A percentile compares a stretch with the other conserved stretches of the same genome.
Conservation (phyloP, 2,329 filamentous ascomycete species). For the Diplodia sapinea region DNA sequence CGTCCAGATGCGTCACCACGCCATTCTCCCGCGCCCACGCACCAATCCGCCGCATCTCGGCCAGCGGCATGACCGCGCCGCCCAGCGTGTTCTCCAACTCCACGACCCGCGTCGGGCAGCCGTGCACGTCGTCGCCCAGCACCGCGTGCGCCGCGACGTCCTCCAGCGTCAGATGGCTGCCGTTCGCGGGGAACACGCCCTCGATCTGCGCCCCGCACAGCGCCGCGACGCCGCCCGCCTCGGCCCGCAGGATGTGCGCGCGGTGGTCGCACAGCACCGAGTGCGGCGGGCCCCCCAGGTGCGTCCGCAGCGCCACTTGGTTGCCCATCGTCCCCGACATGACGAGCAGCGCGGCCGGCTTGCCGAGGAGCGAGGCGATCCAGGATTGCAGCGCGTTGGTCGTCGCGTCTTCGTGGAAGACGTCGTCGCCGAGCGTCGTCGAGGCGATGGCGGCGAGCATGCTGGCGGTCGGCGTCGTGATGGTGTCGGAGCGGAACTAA, state of each 20-base stretch:
- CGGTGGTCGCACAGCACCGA: slow-evolving; percentile 79
- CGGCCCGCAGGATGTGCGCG: slow-evolving; percentile 76
- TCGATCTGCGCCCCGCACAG: slow-evolving; percentile 74
- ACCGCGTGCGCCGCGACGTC: slow-evolving; percentile 72
- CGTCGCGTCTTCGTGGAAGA: slow-evolving; percentile 78
- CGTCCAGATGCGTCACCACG: slow-evolving; percentile 77
- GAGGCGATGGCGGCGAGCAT: slow-evolving; percentile 82
- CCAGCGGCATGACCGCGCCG: slow-evolving; percentile 77
- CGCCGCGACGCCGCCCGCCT: slow-evolving; percentile 71
- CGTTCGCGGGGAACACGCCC: slow-evolving; percentile 71
- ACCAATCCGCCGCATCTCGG: slow-evolving; percentile 71
- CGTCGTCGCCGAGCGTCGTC: slow-evolving; percentile 81
- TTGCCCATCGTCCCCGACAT: slow-evolving; percentile 95
- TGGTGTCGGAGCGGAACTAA: slow-evolving; percentile 55
- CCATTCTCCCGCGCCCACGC: slow-evolving; percentile 67
- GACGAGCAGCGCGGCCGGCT: slow-evolving; percentile 79
- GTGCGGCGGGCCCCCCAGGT: slow-evolving; percentile 80
- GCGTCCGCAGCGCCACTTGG: slow-evolving; percentile 79
- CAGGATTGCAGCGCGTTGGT: slow-evolving; percentile 77
- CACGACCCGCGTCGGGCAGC: slow-evolving; percentile 80
- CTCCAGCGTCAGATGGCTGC: slow-evolving; percentile 74
- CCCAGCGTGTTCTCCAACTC: slow-evolving; percentile 85
- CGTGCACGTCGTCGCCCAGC: slow-evolving; percentile 73
- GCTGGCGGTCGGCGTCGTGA: slow-evolving; percentile 54
- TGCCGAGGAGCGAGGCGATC: slow-evolving; percentile 73